Base-by-base conservation (phyloP, 1,284 basidiomycete genomes). In the Apiotrichum akiyoshidainum region DNA sequence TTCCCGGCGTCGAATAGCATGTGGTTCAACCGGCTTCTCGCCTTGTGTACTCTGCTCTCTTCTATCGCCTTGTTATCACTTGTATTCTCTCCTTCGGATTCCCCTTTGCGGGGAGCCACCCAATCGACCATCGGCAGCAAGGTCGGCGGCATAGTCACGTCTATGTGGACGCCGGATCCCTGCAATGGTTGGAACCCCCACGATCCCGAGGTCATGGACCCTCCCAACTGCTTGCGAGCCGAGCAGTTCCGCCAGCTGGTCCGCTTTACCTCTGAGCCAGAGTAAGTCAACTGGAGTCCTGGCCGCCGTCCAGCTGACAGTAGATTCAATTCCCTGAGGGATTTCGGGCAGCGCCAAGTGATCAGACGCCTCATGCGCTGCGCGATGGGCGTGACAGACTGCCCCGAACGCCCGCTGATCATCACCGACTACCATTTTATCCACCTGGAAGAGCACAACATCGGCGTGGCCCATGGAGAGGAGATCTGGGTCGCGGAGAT, bases 181-280 rank as follows among this genome's bases (percentile, higher is more conserved):
- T 58, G 51, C 51, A 26, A 22, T 16, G 57, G 61, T 5, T 74
- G 68, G 69, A 55, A 70, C 58, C 67, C 67, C 39, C 26, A 31
- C 10, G 19, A 6, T 5, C 8, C 37, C 8, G 59, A 61, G 41
- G 61, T 57, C 37, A 10, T 55, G 6, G 72, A 72, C 58, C 67
- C 68, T 9, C 41, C 46, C 1, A 51, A 35, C 5, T 74, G 72
- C 46, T 47, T 71, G 13, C 68, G 63, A 39, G 71, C 72, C 3
- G 58, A 61, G 44, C 72, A 72, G 59, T 70, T 66, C 45, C 58
- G 72, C 44, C 71, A 74, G 58, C 62, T 71, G 14, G 56, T 65
- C 58, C 41, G 58, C 12, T 67, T 70, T 40, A 46, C 46, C 12
- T 17, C 13, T 7, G 7, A 8, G 14, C 21, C 11, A n/a, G 12